Base-by-base conservation (phyloP, 768 basidiomycete genomes). In the Lentinus brumalis region DNA sequence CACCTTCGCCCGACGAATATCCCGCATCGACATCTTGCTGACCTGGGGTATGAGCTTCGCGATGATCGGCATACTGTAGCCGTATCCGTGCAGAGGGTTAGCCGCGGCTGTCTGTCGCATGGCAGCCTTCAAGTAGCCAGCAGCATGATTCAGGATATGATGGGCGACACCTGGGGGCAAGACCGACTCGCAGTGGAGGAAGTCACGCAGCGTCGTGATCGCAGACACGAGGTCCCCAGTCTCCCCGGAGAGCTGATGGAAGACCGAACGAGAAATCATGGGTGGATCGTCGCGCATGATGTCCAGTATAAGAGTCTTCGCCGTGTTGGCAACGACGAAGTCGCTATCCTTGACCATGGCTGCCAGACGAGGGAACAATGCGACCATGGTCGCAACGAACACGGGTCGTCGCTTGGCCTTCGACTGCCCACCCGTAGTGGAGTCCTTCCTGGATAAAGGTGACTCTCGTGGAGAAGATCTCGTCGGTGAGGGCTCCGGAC, bases 221-320 rank as follows among this genome's bases (percentile, higher is more conserved):
- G 86, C 87, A 5, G 71, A 66, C 1, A 74, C 63, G 10, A 85
- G 70, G 49, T 83, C 79, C 46, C 77, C 76, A 38, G 80, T 75
- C 21, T 84, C 79, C 10, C 81, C 83, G 4, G 79, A 77, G 16
- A 92, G 74, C 16, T 81, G 72, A 63, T 89, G 88, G 49, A 91
- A 76, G 14, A 85, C 73, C 18, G 87, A 83, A 10, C 89, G 82
- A 12, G 82, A 77, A 31, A 92, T 74, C n/a, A 91, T 75, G 15
- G 78, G 78, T 5, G 90, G 86, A 65, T 93, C 91, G 66, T 91
- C 88, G 21, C 89, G 81, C 84, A 92, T 86, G 50, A 88, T 72
- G 60, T 89, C 86, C 15, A 88, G 65, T 44, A 91, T 67, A 5
- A 83, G 75, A 30, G 78, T 78, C 45, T 85, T 81, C 21, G 90